These are phyloP conservation scores for Carpinus fangiana DNA, from an alignment of 306 rosid species.

Conservation along the genomic window DNA sequence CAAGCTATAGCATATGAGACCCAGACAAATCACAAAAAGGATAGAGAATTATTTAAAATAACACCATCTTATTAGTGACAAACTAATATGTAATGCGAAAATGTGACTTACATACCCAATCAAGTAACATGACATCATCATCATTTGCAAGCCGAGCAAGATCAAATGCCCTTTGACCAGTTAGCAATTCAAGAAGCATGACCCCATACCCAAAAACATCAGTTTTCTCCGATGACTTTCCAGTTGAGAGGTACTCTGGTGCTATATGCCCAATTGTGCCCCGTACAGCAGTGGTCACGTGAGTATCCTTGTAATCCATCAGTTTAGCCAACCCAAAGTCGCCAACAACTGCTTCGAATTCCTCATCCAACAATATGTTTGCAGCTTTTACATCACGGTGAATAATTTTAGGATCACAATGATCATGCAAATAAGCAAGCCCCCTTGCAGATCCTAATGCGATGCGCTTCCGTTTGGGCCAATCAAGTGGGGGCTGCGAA, in stretches of 20 bases:
- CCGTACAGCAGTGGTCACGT: constrained; percentile 88
- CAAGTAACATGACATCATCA: constrained; percentile 85
- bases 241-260: constrained; percentile 93
- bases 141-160: constrained; percentile 94
- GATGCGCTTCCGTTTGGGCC: constrained; percentile 63
- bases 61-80: background rate
- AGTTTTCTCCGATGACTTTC: constrained; percentile 91
- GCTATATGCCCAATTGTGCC: constrained; percentile 96
- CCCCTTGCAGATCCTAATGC: constrained; percentile 93
- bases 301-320: constrained; percentile 93
- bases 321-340: constrained; percentile 93
- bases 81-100: background rate
- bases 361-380: constrained; percentile 87
- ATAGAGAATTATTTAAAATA: background rate
- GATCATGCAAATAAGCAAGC: constrained; percentile 92
- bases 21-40: background rate
- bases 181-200: constrained; percentile 94
- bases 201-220: constrained; percentile 98
- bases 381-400: constrained; percentile 98
- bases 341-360: constrained; percentile 93
- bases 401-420: constrained; percentile 93
- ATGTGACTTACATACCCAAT: constrained; percentile 66
- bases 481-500: constrained; percentile 58
- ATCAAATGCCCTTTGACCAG: constrained; percentile 95
- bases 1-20: background rate